Evolutionary conservation across 345 rosid species (phyloP).

Genomic region (Murraya koenigii): DNA sequence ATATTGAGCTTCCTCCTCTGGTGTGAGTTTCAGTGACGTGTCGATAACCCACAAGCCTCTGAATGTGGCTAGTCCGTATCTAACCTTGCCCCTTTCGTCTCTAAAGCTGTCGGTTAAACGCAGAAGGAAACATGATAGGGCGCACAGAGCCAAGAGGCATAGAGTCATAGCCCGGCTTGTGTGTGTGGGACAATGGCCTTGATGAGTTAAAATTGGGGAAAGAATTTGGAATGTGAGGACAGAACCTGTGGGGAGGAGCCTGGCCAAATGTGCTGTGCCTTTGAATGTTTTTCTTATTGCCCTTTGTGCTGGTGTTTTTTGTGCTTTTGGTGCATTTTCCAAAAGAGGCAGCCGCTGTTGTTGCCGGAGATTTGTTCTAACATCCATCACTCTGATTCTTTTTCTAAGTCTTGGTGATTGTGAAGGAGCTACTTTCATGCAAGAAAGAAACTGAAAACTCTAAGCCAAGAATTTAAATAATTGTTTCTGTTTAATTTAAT

Average conservation of each 20-base stretch:
- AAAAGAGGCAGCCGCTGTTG: slow-evolving; percentile 10
- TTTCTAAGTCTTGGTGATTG: neutral
- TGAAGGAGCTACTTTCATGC: neutral
- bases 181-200: slow-evolving; percentile 12
- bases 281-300: slow-evolving; percentile 13
- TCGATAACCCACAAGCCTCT: slow-evolving; percentile 15
- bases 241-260: slow-evolving; percentile 15
- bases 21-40: slow-evolving; percentile 2
- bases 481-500: neutral
- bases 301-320: slow-evolving; percentile 7
- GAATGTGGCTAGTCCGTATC: slow-evolving; percentile 13
- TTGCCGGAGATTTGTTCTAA: neutral
- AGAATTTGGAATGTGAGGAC: slow-evolving; percentile 11
- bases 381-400: neutral
- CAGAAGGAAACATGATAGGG: neutral
- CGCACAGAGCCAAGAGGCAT: slow-evolving; percentile 1
- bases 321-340: neutral
- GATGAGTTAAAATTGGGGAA: slow-evolving; percentile 13
- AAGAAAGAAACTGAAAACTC: neutral
- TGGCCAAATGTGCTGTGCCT: slow-evolving; percentile 12
- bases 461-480: neutral
- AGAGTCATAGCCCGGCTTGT: neutral
- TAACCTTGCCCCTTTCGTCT: slow-evolving; percentile 15
- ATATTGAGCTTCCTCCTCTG: slow-evolving; percentile 10
- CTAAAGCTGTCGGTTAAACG: slow-evolving; percentile 13